A percentile compares a stretch with the other conserved stretches of the same genome.
Evolutionary conservation across 1,139 yeast species (phyloP).

Genomic region (Debaryomyces robertsiae): DNA sequence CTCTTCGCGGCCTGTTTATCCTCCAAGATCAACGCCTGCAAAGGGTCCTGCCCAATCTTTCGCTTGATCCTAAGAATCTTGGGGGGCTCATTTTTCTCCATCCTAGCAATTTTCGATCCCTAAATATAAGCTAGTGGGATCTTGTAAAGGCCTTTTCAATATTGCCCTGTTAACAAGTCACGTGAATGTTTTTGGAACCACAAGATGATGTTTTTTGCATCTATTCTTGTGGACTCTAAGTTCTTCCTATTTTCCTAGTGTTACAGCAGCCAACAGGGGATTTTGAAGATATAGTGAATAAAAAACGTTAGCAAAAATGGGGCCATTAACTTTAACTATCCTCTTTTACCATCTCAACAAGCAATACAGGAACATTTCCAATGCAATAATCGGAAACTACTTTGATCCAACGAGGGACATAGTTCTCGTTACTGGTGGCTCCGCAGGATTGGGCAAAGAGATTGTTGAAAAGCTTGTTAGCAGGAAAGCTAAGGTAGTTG

Average conservation of each 20-base stretch:
- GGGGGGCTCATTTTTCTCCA: conserved; percentile 40
- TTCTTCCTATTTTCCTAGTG: not conserved
- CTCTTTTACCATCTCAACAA: conserved; percentile 25
- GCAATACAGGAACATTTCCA: conserved; percentile 32
- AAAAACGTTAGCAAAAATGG: not conserved
- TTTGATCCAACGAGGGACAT: conserved; percentile 57
- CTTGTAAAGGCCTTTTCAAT: no score
- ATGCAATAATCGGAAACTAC: conserved; percentile 48
- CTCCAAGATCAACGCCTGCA: conserved; percentile 67
- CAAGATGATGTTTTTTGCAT: conserved; percentile 9
- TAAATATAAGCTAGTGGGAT: no score
- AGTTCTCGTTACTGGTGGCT: conserved; percentile 82
- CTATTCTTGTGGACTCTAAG: conserved; percentile 6
- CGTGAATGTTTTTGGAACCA: conserved; percentile 8
- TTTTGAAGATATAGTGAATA: no score
- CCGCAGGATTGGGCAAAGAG: conserved; percentile 72
- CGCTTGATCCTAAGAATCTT: conserved; percentile 78
- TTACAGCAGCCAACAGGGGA: no score
- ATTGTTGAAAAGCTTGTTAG: conserved; percentile 49
- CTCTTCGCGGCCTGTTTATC: conserved; percentile 44
- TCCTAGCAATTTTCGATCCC: no score
- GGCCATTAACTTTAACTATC: not conserved
- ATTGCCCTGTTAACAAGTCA: conserved; percentile 5
- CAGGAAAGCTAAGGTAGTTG: conserved; percentile 54
- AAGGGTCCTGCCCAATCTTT: conserved; percentile 81